Conservation (phyloP, 208 protist species). For the Trypanosoma theileri region DNA sequence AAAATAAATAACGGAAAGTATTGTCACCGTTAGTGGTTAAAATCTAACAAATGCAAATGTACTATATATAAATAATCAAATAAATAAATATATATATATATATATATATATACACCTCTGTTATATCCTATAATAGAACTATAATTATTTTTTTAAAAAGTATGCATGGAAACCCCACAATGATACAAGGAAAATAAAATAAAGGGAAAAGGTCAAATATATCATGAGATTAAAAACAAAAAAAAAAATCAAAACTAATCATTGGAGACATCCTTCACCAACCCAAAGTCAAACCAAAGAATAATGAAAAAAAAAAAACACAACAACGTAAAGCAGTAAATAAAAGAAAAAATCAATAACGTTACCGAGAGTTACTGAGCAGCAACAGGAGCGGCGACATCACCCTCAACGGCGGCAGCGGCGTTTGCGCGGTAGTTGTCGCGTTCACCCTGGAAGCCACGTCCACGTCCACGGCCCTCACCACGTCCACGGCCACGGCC, state of each 20-base stretch:
- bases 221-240: slow-evolving; percentile 19
- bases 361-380: slow-evolving; percentile 45
- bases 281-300: slow-evolving; percentile 27
- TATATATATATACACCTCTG: no score
- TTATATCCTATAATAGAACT: no score
- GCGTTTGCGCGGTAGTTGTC: slow-evolving; percentile 62
- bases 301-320: slow-evolving; percentile 25
- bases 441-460: slow-evolving; percentile 82
- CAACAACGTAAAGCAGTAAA: background rate
- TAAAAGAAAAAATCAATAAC: slow-evolving; percentile 4
- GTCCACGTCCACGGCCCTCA: slow-evolving; percentile 64
- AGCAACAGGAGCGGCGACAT: slow-evolving; percentile 32
- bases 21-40: no score
- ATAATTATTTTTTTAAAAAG: slow-evolving; percentile 4
- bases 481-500: slow-evolving; percentile 62
- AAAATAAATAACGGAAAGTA: no score
- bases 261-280: background rate
- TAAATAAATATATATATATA: no score
- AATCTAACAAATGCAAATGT: no score
- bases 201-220: background rate
- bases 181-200: background rate
- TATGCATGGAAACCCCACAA: slow-evolving; percentile 17
- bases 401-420: slow-evolving; percentile 35
- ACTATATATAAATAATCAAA: no score
- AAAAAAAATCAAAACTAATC: slow-evolving; percentile 28